These are phyloP conservation scores for Calophaca sinica DNA, from an alignment of 306 rosid species.

Conservation along the genomic window DNA sequence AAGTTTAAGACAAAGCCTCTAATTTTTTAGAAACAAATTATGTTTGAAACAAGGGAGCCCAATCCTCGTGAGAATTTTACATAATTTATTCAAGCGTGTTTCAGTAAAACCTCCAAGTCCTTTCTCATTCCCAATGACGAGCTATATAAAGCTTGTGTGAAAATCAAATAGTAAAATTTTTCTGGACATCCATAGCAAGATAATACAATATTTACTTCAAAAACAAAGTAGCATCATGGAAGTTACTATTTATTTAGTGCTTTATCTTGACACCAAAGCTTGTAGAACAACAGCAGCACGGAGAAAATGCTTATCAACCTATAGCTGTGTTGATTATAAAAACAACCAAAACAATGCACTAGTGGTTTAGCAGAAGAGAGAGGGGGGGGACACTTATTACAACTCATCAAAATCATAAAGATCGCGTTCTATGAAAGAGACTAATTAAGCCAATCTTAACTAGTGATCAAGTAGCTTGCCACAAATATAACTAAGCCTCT, in stretches of 20 bases:
- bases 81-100: conserved; percentile 5
- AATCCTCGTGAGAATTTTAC: background rate
- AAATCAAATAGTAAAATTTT: background rate
- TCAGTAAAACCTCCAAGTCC: background rate
- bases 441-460: conserved; percentile 30
- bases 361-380: background rate
- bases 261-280: background rate
- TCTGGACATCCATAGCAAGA: conserved; percentile 1
- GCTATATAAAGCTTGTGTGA: conserved; percentile 17
- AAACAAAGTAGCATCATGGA: background rate
- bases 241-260: background rate
- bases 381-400: background rate
- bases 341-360: conserved; percentile 15
- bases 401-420: conserved; percentile 6
- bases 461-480: conserved; percentile 6
- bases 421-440: conserved; percentile 4
- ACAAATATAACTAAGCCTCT: background rate
- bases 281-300: conserved; percentile 4
- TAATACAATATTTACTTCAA: conserved; percentile 1
- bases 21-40: conserved; percentile 6
- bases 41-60: conserved; percentile 2
- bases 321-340: background rate
- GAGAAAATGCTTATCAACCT: background rate
- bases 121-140: background rate
- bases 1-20: background rate